Evolutionary conservation across 108 stramenopile species (phyloP).

Genomic region (Chaetoceros tenuissimus): DNA sequence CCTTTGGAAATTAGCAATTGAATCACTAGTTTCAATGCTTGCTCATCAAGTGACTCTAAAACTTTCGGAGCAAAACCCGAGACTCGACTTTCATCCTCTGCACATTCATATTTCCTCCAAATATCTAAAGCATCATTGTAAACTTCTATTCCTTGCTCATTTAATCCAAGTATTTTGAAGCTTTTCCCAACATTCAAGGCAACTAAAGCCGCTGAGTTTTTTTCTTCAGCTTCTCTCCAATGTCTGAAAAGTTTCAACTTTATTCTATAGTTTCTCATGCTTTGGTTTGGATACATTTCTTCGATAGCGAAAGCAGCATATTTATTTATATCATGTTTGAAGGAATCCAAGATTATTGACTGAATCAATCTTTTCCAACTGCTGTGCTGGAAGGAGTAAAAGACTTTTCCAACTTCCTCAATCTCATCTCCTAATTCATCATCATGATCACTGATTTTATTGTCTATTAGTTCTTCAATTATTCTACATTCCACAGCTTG

Average conservation of each 20-base stretch:
- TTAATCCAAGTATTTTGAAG: constrained; percentile 51
- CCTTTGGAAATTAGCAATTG: too few relatives aligned
- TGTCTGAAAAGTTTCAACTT: constrained; percentile 40
- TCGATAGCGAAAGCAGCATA: constrained; percentile 49
- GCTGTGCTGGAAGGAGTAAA: constrained; percentile 40
- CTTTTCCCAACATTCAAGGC: constrained; percentile 42
- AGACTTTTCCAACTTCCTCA: background rate
- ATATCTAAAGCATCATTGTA: constrained; percentile 44
- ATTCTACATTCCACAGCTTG: constrained; percentile 53
- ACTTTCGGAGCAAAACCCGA: too few relatives aligned
- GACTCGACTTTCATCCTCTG: too few relatives aligned
- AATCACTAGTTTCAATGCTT: too few relatives aligned
- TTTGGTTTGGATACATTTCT: constrained; percentile 11
- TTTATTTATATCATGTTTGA: constrained; percentile 49
- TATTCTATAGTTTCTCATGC: constrained; percentile 25
- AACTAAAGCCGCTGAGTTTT: constrained; percentile 26
- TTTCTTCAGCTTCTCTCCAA: constrained; percentile 39
- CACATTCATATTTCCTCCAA: too few relatives aligned
- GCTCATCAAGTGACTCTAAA: too few relatives aligned
- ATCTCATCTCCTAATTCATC: constrained; percentile 7
- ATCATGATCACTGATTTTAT: constrained; percentile 1
- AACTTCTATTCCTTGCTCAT: constrained; percentile 33
- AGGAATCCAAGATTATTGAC: constrained; percentile 39
- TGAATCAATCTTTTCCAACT: constrained; percentile 53
- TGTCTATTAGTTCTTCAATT: constrained; percentile 29